Base-by-base conservation (phyloP, 139 green algal genomes). In the Astrephomene gubernaculifera region DNA sequence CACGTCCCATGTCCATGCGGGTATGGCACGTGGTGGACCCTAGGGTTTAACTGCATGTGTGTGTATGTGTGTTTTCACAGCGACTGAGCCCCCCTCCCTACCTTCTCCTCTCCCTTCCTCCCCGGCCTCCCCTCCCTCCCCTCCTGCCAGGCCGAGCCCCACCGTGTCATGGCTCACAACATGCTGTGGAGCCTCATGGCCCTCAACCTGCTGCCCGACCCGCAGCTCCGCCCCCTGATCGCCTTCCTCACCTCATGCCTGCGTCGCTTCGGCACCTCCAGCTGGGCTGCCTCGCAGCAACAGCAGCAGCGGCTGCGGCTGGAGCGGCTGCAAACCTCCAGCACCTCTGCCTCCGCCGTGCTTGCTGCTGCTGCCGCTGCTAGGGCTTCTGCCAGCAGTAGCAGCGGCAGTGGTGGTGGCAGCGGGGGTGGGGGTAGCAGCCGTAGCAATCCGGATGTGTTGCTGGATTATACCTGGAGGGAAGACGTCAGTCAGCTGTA, bases 141-240 rank as follows among this genome's bases (percentile, higher is more conserved):
- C 14, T 57, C 12, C 57, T 6, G 43, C 1, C 72, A 81, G 72
- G 72, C 72, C 52, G 44, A 81, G 52, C 19, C 33, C 33, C 35
- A 25, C 25, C 31, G 21, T 21, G 35, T 81, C 1, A 81, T 81
- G 72, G 35, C 72, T 10, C 57, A 81, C n/a, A 69, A 68, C 52
- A 22, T 81, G 33, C 52, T 81, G 72, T 81, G 72, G 72, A 53
- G 33, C 10, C 36, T 81, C 24, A 27, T 69, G 14, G 38, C 22
- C 17, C 21, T 69, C 52, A 35, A 27, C 33, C 44, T 65, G 45
- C 3, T 81, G 33, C 33, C 17, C 17, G 52, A 81, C 35, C 52
- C 72, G 19, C 33, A 2, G 25, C 53, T 54, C 72, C 72, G 45
- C 7, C 72, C 72, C 21, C 33, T 81, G 8, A 19, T 81, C 12